phyloP scores from a whole-genome alignment of 805 yeast genomes.

The Lachancea sp. region DNA sequence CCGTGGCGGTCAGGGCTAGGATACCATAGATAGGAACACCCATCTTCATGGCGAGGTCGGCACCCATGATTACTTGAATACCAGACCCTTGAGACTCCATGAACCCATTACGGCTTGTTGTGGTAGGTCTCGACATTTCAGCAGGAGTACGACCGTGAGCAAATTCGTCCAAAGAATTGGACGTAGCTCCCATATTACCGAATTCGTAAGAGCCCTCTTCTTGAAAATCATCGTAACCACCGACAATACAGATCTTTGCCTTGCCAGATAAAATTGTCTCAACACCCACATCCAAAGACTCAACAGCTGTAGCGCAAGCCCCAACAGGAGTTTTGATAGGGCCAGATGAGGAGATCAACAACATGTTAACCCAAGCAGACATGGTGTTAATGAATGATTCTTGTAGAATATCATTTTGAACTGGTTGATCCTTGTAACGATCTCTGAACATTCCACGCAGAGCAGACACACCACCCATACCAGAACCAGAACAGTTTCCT shows the following conservation, averaged over 20 bases:
- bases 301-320: conserved; percentile 99
- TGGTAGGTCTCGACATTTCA: conserved; percentile 98
- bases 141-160: conserved; percentile 96
- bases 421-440: conserved; percentile 87
- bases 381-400: conserved; percentile 98
- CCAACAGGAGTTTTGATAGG: conserved; percentile 99
- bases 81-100: conserved; percentile 99
- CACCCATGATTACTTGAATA: conserved; percentile 93
- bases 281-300: conserved; percentile 92
- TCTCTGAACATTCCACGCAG: conserved; percentile 96
- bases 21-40: conserved; percentile 99
- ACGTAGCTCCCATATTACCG: conserved; percentile 98
- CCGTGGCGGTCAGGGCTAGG: conserved; percentile 90
- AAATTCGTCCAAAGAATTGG: conserved; percentile 79
- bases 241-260: conserved; percentile 94
- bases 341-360: conserved; percentile 92
- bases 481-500: conserved; percentile 99
- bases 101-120: conserved; percentile 93
- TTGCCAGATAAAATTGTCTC: conserved; percentile 90
- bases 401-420: conserved; percentile 94
- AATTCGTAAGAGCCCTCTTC: conserved; percentile 98
- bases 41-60: conserved; percentile 90
- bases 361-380: conserved; percentile 99
- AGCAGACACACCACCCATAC: conserved; percentile 99
- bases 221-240: conserved; percentile 99